These are phyloP conservation scores for Sporisorium exsertum DNA, from an alignment of 1,284 basidiomycete species.

Conservation along the genomic window DNA sequence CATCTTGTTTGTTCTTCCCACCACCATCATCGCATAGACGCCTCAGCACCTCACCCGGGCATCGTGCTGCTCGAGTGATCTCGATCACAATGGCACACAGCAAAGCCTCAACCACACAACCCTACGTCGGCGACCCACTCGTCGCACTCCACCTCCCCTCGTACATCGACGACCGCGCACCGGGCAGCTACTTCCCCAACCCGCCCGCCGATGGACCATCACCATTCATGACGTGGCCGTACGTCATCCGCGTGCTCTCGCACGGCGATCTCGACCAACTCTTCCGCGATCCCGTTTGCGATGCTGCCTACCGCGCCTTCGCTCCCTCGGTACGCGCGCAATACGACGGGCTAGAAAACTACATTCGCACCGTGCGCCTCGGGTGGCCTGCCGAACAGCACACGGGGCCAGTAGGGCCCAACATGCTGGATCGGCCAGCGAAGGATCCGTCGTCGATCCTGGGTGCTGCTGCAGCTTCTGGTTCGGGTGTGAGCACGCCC, in stretches of 20 bases:
- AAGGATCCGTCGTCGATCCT: slow-evolving; percentile 20
- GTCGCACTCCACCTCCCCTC: slow-evolving; percentile 21
- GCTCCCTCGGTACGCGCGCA: slow-evolving; percentile 26
- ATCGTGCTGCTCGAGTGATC: neutral
- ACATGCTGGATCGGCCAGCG: slow-evolving; percentile 37
- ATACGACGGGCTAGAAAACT: slow-evolving; percentile 54
- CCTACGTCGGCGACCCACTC: slow-evolving; percentile 6
- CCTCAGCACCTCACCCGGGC: neutral
- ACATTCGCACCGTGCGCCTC: slow-evolving; percentile 50
- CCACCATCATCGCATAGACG: neutral
- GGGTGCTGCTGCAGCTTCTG: neutral
- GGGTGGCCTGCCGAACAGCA: slow-evolving; percentile 43
- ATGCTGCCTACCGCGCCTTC: slow-evolving; percentile 51
- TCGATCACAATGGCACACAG: neutral
- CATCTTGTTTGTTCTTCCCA: neutral
- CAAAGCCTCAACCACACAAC: neutral
- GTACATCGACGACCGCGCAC: slow-evolving; percentile 27
- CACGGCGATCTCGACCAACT: slow-evolving; percentile 58
- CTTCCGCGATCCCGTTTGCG: slow-evolving; percentile 46
- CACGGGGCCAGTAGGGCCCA: slow-evolving; percentile 7
- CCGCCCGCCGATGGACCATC: slow-evolving; percentile 9
- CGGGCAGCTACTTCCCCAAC: slow-evolving; percentile 33
- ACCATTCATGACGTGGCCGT: slow-evolving; percentile 39
- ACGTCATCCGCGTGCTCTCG: slow-evolving; percentile 27
- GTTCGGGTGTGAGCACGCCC: slow-evolving; percentile 25